A percentile compares a stretch with the other conserved stretches of the same genome.
Conservation (phyloP, 2,329 filamentous ascomycete species). For the Seiridium cupressi region DNA sequence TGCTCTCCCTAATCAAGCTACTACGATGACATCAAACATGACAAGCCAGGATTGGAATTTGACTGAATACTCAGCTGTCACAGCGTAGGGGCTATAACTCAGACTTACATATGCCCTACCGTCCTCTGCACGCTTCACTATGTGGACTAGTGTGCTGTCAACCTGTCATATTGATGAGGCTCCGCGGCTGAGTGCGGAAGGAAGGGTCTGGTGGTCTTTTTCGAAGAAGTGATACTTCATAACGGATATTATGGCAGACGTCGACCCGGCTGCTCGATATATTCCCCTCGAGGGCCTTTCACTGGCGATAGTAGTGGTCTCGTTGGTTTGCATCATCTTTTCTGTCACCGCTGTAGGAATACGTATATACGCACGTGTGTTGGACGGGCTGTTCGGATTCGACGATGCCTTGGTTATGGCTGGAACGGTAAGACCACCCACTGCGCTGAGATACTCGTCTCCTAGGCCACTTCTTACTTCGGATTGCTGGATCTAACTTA, state of each 20-base stretch:
- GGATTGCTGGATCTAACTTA: not conserved
- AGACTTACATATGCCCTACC: too few species aligned
- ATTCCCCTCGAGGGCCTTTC: not conserved
- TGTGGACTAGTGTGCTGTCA: too few species aligned
- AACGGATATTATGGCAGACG: not conserved
- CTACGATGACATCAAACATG: not conserved
- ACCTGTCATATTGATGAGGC: not conserved
- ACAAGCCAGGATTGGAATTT: too few species aligned
- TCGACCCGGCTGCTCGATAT: not conserved
- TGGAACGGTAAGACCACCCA: not conserved
- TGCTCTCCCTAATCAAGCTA: not conserved
- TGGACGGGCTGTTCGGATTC: not conserved
- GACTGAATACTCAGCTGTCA: too few species aligned
- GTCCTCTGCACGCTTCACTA: too few species aligned
- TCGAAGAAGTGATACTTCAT: not conserved
- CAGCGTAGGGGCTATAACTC: too few species aligned
- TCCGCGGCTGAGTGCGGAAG: not conserved
- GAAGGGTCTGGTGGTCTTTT: not conserved
- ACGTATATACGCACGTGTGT: not conserved
- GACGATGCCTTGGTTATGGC: not conserved
- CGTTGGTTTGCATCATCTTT: not conserved
- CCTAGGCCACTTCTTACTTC: not conserved
- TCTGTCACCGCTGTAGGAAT: not conserved
- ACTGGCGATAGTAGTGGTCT: not conserved
- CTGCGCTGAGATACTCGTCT: not conserved